phyloP scores from a whole-genome alignment of 208 protist genomes.

The Leishmania martiniquensis region DNA sequence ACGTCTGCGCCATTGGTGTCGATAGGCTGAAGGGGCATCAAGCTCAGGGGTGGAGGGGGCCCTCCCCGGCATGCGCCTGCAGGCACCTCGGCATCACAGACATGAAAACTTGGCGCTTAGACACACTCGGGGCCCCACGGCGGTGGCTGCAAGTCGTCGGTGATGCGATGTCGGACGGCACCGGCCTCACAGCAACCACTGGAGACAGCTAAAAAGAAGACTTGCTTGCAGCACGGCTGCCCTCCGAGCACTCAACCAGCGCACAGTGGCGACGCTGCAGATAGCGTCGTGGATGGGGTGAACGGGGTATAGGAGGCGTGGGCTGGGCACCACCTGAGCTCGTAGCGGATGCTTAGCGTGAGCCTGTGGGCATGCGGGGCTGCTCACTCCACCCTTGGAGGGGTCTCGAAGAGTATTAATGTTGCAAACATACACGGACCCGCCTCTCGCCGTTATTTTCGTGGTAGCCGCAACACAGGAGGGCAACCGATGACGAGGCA shows the following conservation, averaged over 20 bases:
- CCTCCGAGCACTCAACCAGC: conserved; percentile 16
- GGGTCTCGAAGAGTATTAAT: no score
- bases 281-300: conserved; percentile 24
- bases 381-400: no score
- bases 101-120: neutral
- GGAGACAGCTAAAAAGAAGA: conserved; percentile 12
- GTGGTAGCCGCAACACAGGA: no score
- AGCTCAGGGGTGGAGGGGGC: neutral
- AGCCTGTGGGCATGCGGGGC: no score
- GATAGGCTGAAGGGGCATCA: neutral
- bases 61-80: neutral
- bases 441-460: no score
- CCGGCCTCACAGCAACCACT: conserved; percentile 3
- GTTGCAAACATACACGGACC: no score
- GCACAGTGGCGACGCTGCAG: no score
- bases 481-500: no score
- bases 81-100: neutral
- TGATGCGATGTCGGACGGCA: conserved; percentile 3
- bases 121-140: neutral
- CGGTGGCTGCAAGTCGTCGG: conserved; percentile 1
- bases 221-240: conserved; percentile 14
- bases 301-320: no score
- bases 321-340: no score
- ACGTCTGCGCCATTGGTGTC: no score
- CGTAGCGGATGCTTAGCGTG: no score